Base-by-base conservation (phyloP, 345 rosid species). In the Lepidium africanum region DNA sequence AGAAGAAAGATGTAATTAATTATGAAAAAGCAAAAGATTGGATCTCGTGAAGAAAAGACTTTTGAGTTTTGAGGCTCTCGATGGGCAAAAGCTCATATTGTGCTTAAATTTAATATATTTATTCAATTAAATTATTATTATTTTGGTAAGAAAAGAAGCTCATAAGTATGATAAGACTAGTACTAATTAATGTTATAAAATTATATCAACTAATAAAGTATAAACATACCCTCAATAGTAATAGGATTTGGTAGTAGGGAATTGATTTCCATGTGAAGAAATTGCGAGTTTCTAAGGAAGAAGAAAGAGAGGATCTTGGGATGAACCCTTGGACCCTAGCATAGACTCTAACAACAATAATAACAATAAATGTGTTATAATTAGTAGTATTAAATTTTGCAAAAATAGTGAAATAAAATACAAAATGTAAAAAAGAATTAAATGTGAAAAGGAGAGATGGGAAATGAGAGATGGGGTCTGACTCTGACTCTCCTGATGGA, bases 21-120 rank as follows among this genome's bases (percentile, higher is more conserved):
- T 50, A 67, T 68, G 43, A 65, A 65, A 67, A 69, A 73, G 72
- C 41, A 61, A 65, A 61, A 79, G 81, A 83, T 89, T 83, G 92
- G 96, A 86, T 86, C 96, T 82, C 86, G 90, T 79, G 90, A 81
- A 77, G 76, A 54, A 45, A 70, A 75, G 77, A 57, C 75, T 62
- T 78, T 66, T 75, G 65, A 33, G 60, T 65, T 73, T 84, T 77
- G 71, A 81, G 78, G 50, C 45, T 84, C 76, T 83, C 90, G 78
- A 88, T 62, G 78, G 78, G 66, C 78, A 80, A 84, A 83, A 68
- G 68, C 69, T 68, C 81, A 66, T 21, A 21, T 21, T 21, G 23
- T 21, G 23, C 23, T 21, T 21, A 21, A 78, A 77, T 69, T 80
- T 80, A 76, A 63, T 65, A 71, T 48, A 12, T 30, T 19, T 33